phyloP scores from a whole-genome alignment of 805 yeast genomes.

The Cyberlindnera meyerae region DNA sequence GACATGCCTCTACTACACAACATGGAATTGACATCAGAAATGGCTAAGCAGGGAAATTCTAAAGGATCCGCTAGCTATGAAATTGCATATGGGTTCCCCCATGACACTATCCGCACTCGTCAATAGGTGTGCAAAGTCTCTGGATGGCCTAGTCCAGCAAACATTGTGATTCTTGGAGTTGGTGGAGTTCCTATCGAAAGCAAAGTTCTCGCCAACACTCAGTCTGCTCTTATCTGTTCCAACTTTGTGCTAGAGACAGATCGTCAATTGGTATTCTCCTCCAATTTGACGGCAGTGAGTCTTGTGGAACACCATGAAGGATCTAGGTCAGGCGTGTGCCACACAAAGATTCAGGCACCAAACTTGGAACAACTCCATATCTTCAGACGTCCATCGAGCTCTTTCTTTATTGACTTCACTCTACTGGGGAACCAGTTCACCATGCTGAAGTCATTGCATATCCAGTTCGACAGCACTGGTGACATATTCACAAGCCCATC shows the following conservation, averaged over 20 bases:
- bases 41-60: too few species aligned
- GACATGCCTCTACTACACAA: constrained; percentile 1
- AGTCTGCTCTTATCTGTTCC: too few species aligned
- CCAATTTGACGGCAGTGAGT: constrained; percentile 1
- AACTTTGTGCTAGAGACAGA: too few species aligned
- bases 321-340: not conserved
- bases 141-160: too few species aligned
- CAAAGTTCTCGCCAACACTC: too few species aligned
- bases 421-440: constrained; percentile 4
- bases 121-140: too few species aligned
- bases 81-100: too few species aligned
- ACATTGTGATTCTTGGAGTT: too few species aligned
- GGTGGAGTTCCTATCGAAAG: too few species aligned
- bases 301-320: constrained; percentile 2
- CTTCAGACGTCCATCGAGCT: not conserved
- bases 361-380: constrained; percentile 1
- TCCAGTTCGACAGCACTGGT: not conserved
- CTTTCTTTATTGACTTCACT: constrained; percentile 2
- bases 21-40: not conserved
- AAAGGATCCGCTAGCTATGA: too few species aligned
- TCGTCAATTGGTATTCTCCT: too few species aligned
- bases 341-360: constrained; percentile 1
- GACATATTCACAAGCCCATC: constrained; percentile 2
- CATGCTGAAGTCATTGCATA: constrained; percentile 1
- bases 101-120: too few species aligned